Evolutionary conservation across 176 grass and related monocot genomes (phyloP).

Genomic region (Oryza longistaminata): DNA sequence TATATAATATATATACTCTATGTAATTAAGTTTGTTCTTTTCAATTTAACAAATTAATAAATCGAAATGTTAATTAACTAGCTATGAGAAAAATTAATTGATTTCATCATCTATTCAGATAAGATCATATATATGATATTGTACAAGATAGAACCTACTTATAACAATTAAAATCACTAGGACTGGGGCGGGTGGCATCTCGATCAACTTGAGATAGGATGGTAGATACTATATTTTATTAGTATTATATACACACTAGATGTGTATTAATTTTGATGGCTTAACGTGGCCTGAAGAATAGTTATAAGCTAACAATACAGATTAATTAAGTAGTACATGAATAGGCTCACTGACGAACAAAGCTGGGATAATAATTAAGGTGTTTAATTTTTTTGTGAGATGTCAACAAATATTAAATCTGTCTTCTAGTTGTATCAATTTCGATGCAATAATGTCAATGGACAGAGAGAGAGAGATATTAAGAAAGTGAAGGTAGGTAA

Average conservation of each 20-base stretch:
- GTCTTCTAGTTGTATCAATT: background rate
- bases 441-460: too few relatives aligned
- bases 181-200: background rate
- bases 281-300: too few relatives aligned
- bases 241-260: too few relatives aligned
- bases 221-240: too few relatives aligned
- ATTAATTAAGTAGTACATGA: background rate
- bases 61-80: background rate
- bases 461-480: background rate
- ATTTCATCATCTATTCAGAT: too few relatives aligned
- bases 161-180: too few relatives aligned
- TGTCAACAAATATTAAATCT: background rate
- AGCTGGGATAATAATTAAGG: too few relatives aligned
- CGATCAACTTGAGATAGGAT: background rate
- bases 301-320: too few relatives aligned
- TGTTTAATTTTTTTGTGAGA: background rate
- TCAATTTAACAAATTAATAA: background rate
- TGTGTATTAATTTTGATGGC: too few relatives aligned
- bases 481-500: background rate
- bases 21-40: background rate
- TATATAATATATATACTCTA: too few relatives aligned
- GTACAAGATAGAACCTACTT: too few relatives aligned
- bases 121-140: too few relatives aligned
- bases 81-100: background rate
- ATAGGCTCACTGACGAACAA: background rate